phyloP scores from a whole-genome alignment of 2,329 filamentous ascomycete genomes.

The Aspergillus sp. region DNA sequence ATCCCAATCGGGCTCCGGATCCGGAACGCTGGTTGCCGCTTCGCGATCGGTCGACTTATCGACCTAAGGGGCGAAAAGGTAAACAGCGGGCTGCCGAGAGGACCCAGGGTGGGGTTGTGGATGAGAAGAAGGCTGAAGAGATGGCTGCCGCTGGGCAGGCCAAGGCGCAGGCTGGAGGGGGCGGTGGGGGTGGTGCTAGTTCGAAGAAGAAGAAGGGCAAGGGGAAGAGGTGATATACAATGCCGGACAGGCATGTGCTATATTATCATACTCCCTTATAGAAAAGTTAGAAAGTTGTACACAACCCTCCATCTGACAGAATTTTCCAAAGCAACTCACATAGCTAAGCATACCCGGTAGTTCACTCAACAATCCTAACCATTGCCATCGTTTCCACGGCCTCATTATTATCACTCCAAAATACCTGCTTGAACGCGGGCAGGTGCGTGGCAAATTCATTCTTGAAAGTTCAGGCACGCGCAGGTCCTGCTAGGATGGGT shows the following conservation, averaged over 20 bases:
- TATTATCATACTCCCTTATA: too few species aligned
- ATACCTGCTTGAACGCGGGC: too few species aligned
- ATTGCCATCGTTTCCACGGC: too few species aligned
- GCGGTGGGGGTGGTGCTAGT: constrained; percentile 27
- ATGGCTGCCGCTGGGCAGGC: constrained; percentile 43
- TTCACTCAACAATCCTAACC: too few species aligned
- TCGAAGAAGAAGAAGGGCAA: constrained; percentile 44
- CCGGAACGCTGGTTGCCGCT: constrained; percentile 90
- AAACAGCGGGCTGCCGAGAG: constrained; percentile 70
- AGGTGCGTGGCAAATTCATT: too few species aligned
- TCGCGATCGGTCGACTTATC: constrained; percentile 77
- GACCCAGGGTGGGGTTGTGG: constrained; percentile 78
- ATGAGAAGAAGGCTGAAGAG: constrained; percentile 46
- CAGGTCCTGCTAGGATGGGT: too few species aligned
- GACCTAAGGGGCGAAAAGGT: constrained; percentile 85
- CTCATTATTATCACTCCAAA: too few species aligned
- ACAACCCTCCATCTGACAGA: too few species aligned
- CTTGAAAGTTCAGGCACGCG: too few species aligned
- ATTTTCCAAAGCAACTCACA: too few species aligned
- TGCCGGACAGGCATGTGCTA: not conserved
- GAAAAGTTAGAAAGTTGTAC: too few species aligned
- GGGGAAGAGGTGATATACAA: constrained; percentile 36
- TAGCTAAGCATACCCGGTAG: too few species aligned
- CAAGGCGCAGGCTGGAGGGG: constrained; percentile 20
- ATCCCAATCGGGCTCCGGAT: constrained; percentile 71